These are phyloP conservation scores for Lentinula boryana DNA, from an alignment of 768 basidiomycete genomes.

Conservation along the genomic window DNA sequence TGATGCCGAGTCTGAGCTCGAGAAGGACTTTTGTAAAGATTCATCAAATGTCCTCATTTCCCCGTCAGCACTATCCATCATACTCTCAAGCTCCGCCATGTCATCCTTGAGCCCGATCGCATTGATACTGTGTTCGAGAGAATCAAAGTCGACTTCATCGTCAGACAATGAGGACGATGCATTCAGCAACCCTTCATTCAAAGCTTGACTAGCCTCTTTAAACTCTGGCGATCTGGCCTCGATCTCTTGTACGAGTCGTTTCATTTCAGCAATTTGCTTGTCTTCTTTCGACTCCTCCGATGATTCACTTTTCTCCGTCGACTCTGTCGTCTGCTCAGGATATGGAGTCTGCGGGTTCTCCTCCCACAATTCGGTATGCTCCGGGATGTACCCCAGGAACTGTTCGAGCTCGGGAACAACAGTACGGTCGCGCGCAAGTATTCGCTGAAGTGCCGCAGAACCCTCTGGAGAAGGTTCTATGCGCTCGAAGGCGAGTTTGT, in stretches of 20 bases:
- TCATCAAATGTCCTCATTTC: background rate
- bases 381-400: constrained; percentile 24
- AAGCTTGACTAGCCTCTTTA: constrained; percentile 1
- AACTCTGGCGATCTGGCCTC: constrained; percentile 5
- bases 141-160: background rate
- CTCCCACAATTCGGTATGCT: constrained; percentile 11
- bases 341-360: background rate
- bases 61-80: background rate
- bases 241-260: background rate
- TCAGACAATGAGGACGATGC: background rate
- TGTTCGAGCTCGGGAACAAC: constrained; percentile 25
- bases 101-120: background rate
- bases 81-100: background rate
- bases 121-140: background rate
- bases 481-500: constrained; percentile 2
- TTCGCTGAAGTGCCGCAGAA: constrained; percentile 17
- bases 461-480: constrained; percentile 22
- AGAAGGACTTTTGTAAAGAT: background rate
- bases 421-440: constrained; percentile 22
- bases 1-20: background rate
- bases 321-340: background rate
- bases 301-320: background rate
- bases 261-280: background rate
- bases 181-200: background rate
- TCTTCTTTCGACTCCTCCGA: background rate